phyloP scores from a whole-genome alignment of 257 asterid genomes.

The Solanum arcanum region DNA sequence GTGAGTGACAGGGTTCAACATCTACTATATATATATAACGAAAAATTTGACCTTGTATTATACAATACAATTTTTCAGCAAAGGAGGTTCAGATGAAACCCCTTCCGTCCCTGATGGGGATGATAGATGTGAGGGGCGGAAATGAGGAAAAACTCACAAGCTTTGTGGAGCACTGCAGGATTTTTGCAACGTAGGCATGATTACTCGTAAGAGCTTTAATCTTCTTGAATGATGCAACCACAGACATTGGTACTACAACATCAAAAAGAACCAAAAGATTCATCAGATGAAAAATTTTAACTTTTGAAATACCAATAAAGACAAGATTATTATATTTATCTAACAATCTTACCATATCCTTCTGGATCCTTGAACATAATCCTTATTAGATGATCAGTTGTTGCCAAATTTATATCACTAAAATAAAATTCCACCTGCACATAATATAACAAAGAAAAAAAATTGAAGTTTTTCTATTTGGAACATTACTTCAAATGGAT shows the following conservation, averaged over 20 bases:
- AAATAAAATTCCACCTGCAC: slow-evolving; percentile 84
- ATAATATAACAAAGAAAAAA: background rate
- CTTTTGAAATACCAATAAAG: background rate
- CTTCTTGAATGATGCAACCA: slow-evolving; percentile 80
- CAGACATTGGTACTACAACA: slow-evolving; percentile 60
- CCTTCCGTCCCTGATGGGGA: background rate
- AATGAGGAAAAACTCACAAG: slow-evolving; percentile 33
- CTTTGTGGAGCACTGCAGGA: slow-evolving; percentile 53
- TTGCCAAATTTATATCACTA: slow-evolving; percentile 86
- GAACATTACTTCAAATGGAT: background rate
- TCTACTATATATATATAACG: background rate
- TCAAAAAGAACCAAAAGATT: background rate
- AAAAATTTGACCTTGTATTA: background rate
- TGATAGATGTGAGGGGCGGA: background rate
- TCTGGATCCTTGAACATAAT: slow-evolving; percentile 73
- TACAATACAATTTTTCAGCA: background rate
- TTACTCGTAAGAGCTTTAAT: slow-evolving; percentile 45
- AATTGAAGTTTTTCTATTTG: background rate
- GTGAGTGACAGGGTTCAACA: background rate
- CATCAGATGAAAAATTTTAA: background rate
- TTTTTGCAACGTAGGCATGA: slow-evolving; percentile 50
- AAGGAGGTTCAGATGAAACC: background rate
- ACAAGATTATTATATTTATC: background rate
- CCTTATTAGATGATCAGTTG: slow-evolving; percentile 70
- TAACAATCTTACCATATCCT: slow-evolving; percentile 59